These are phyloP conservation scores for Crithidia bombi DNA, from an alignment of 208 protist species.

Conservation along the genomic window DNA sequence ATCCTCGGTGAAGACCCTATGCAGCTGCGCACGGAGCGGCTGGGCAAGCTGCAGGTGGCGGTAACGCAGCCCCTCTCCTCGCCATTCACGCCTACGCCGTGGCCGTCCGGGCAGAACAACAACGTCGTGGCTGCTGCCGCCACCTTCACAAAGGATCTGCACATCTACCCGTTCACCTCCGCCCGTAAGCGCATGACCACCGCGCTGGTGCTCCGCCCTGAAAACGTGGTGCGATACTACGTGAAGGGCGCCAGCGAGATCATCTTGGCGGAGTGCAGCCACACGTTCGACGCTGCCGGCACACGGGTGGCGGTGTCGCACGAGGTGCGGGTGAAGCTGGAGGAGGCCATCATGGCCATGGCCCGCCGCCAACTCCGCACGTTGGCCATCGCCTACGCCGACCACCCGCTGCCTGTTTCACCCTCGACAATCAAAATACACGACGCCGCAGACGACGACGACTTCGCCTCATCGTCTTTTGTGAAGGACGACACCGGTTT, in stretches of 20 bases:
- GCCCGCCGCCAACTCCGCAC: conserved; percentile 65
- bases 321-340: conserved; percentile 42
- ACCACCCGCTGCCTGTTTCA: conserved; percentile 21
- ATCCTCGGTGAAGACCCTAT: conserved; percentile 31
- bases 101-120: conserved; percentile 41
- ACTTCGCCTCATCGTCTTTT: conserved; percentile 42
- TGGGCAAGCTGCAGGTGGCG: conserved; percentile 46
- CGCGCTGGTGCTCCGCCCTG: conserved; percentile 39
- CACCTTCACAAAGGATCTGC: conserved; percentile 31
- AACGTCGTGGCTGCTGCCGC: conserved; percentile 22
- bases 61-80: conserved; percentile 48
- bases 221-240: conserved; percentile 62
- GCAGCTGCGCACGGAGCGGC: conserved; percentile 23
- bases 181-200: conserved; percentile 82
- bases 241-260: conserved; percentile 75
- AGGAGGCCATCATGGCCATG: conserved; percentile 56
- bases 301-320: conserved; percentile 37
- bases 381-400: conserved; percentile 72
- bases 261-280: conserved; percentile 50
- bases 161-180: conserved; percentile 79
- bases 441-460: not conserved
- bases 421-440: not conserved
- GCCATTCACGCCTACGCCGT: conserved; percentile 65
- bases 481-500: conserved; percentile 27
- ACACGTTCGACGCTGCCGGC: conserved; percentile 42